Base-by-base conservation (phyloP, 257 asterid genomes). In the Eustoma russellianum region DNA sequence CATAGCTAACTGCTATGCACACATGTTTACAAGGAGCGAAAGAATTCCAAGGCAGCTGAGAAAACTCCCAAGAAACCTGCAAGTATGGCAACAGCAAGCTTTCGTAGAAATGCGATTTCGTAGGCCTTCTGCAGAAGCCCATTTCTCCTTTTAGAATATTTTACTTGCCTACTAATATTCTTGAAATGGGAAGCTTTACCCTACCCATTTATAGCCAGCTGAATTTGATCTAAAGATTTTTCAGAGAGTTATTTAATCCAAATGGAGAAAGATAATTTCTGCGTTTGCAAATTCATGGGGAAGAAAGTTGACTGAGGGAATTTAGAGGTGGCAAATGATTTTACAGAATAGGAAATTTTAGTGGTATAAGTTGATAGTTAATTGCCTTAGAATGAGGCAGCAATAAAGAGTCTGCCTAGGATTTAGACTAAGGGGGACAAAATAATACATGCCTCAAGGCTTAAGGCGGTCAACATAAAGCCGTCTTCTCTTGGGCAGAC, bases 111-210 rank as follows among this genome's bases (percentile, higher is more conserved):
- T 0, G 94, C 86, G 2, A 85, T 77, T 57, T 85, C 94, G 19
- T 85, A 85, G 35, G 94, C 94, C 52, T 85, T 85, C 45, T 85
- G 81, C 0, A 85, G 83, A 61, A 85, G 77, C 0, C 94, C 94
- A 64, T 81, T 81, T 65, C 94, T 74, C 5, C 94, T 83, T 71
- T 85, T 85, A 17, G 94, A 85, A 69, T 81, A 85, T 0, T 91
- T 85, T 33, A 81, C 94, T 53, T 85, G 94, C 24, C 83, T 72
- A 35, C 79, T 85, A 0, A 86, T 85, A 17, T 81, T 82, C 66
- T 85, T 81, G 81, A 79, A 46, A 85, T 85, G 0, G 94, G 94
- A 59, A 85, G 86, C 70, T 85, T 85, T 41, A 83, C 83, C 40
- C 94, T 74, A 11, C 94, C 94, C 94, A 85, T 84, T 50, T 34